phyloP scores from a whole-genome alignment of 2,329 filamentous ascomycete species.

The Cercospora sojina region DNA sequence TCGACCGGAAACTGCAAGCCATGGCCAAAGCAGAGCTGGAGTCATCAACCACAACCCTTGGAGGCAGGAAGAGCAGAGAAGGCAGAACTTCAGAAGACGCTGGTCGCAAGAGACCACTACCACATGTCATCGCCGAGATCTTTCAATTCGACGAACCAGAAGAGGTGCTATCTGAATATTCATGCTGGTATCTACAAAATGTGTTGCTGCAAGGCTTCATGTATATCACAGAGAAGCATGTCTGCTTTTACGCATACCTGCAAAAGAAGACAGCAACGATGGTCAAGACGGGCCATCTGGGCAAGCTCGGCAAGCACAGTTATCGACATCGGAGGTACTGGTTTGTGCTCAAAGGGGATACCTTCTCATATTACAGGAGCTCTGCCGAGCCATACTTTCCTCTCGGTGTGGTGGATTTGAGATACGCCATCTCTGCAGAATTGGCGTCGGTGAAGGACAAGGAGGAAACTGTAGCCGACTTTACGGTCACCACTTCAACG shows the following conservation, averaged over 20 bases:
- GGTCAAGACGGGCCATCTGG: constrained; percentile 82
- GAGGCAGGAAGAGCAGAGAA: constrained; percentile 27
- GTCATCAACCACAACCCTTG: constrained; percentile 30
- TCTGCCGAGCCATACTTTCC: constrained; percentile 87
- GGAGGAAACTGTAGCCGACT: constrained; percentile 63
- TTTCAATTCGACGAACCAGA: constrained; percentile 81
- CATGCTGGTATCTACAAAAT: constrained; percentile 89
- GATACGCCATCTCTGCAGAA: constrained; percentile 85
- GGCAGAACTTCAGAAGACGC: constrained; percentile 14
- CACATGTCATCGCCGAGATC: constrained; percentile 52
- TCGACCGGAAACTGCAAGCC: constrained; percentile 64
- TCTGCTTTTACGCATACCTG: constrained; percentile 97
- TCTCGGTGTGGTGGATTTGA: constrained; percentile 84
- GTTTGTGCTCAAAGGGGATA: constrained; percentile 89
- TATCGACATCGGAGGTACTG: constrained; percentile 87
- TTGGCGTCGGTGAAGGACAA: constrained; percentile 54
- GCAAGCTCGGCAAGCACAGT: constrained; percentile 84
- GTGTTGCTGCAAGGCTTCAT: constrained; percentile 91
- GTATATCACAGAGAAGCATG: constrained; percentile 89
- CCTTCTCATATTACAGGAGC: constrained; percentile 84
- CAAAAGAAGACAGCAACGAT: constrained; percentile 80
- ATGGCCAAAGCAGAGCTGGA: constrained; percentile 33
- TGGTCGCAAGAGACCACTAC: constrained; percentile 17
- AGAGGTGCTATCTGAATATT: constrained; percentile 86
- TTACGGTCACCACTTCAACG: constrained; percentile 78